Conservation (phyloP, 2,329 filamentous ascomycete species). For the Stylonectria norvegica region DNA sequence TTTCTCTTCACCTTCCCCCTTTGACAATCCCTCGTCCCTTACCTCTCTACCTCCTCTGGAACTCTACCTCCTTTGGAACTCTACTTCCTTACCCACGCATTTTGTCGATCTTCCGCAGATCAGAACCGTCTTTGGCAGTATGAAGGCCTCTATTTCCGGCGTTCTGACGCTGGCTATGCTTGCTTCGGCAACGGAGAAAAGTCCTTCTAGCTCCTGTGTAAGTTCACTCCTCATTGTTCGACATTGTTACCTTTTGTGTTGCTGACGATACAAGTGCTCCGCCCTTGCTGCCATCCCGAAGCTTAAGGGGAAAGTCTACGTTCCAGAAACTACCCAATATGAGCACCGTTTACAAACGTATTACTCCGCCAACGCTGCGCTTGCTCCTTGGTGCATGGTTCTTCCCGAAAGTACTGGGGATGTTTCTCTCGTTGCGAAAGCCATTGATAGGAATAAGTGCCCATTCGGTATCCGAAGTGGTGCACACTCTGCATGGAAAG, state of each 20-base stretch:
- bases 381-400: slow-evolving; percentile 29
- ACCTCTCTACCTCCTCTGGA: no score
- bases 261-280: slow-evolving; percentile 18
- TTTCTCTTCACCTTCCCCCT: no score
- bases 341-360: slow-evolving; percentile 23
- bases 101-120: not conserved
- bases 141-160: slow-evolving; percentile 5
- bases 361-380: slow-evolving; percentile 31
- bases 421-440: slow-evolving; percentile 22
- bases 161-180: slow-evolving; percentile 1
- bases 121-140: not conserved
- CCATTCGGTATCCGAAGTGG: slow-evolving; percentile 32
- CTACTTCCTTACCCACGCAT: not conserved
- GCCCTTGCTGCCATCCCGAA: slow-evolving; percentile 15
- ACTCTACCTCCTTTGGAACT: no score
- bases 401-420: slow-evolving; percentile 22
- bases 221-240: not conserved
- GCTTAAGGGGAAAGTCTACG: slow-evolving; percentile 24
- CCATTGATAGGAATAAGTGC: slow-evolving; percentile 20
- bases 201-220: slow-evolving; percentile 7
- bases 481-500: slow-evolving; percentile 31
- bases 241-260: not conserved
- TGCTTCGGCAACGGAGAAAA: not conserved
- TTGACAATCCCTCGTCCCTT: no score
- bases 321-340: slow-evolving; percentile 18